Evolutionary conservation across 139 green algal species (phyloP).

Genomic region (Eudorina sp.): DNA sequence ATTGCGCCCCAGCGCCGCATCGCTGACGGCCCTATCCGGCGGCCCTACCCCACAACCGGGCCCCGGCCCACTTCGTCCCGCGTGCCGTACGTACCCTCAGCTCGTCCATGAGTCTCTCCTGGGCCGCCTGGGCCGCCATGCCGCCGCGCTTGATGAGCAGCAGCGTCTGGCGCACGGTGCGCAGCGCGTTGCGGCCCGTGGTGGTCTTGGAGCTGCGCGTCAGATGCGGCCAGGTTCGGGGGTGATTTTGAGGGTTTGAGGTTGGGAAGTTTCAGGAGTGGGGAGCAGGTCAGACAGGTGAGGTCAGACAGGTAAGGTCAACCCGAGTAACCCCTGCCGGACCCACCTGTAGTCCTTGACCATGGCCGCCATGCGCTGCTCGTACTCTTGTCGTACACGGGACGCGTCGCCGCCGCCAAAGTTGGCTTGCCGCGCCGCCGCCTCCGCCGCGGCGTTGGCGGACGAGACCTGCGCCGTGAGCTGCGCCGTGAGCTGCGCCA

Average conservation of each 20-base stretch:
- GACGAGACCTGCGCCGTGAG: too few relatives aligned
- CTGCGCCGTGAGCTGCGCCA: background rate
- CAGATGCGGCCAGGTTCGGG: too few relatives aligned
- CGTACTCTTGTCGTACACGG: slow-evolving; percentile 10
- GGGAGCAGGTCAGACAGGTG: too few relatives aligned
- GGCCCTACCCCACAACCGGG: background rate
- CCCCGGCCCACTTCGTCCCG: background rate
- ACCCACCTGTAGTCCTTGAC: slow-evolving; percentile 19
- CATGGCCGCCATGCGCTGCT: slow-evolving; percentile 35
- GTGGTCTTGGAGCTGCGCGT: slow-evolving; percentile 3
- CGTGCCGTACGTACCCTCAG: slow-evolving; percentile 18
- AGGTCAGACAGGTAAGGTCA: too few relatives aligned
- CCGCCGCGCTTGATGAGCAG: slow-evolving; percentile 15
- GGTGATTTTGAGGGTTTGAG: too few relatives aligned
- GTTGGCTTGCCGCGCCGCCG: background rate
- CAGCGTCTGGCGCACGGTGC: slow-evolving; percentile 29
- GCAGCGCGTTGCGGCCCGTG: slow-evolving; percentile 23
- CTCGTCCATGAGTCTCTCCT: slow-evolving; percentile 40
- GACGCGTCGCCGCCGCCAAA: background rate
- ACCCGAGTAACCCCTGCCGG: too few relatives aligned
- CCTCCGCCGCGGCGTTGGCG: background rate
- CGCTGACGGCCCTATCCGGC: background rate
- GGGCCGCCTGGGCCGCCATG: slow-evolving; percentile 10
- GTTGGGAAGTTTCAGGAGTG: too few relatives aligned
- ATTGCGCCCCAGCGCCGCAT: background rate